phyloP scores from a whole-genome alignment of 2,329 filamentous ascomycete genomes.

The Diaporthe sp. region DNA sequence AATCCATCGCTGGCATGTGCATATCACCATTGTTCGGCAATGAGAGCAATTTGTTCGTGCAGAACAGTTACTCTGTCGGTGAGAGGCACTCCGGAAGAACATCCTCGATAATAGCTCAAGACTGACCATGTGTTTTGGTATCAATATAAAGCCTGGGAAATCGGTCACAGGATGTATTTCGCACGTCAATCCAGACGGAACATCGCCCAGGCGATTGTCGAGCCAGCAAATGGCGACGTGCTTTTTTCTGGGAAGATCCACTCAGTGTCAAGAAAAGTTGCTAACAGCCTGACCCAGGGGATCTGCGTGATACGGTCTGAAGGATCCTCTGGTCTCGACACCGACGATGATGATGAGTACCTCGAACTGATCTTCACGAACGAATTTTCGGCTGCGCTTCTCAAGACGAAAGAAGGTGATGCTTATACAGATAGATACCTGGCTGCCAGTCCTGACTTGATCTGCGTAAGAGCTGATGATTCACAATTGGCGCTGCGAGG shows the following conservation, averaged over 20 bases:
- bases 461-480: neutral
- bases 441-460: slow-evolving; percentile 8
- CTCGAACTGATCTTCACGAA: slow-evolving; percentile 8
- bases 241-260: neutral
- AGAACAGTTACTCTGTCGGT: slow-evolving; percentile 24
- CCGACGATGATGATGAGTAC: neutral
- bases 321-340: neutral
- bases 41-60: neutral
- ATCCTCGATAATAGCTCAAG: rapidly evolving
- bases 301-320: slow-evolving; percentile 5
- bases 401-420: neutral
- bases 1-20: slow-evolving; percentile 20
- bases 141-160: neutral
- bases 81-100: neutral
- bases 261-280: neutral
- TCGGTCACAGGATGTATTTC: neutral
- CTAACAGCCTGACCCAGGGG: neutral
- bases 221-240: neutral
- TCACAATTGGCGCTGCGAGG: rapidly evolving
- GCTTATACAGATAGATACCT: neutral
- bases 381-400: neutral
- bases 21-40: neutral
- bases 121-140: neutral
- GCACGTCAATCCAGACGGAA: neutral
- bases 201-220: neutral